A percentile compares a stretch with the other conserved stretches of the same genome.
These are phyloP conservation scores for Serendipita sp. DNA, from an alignment of 768 basidiomycete genomes.

Conservation along the genomic window DNA sequence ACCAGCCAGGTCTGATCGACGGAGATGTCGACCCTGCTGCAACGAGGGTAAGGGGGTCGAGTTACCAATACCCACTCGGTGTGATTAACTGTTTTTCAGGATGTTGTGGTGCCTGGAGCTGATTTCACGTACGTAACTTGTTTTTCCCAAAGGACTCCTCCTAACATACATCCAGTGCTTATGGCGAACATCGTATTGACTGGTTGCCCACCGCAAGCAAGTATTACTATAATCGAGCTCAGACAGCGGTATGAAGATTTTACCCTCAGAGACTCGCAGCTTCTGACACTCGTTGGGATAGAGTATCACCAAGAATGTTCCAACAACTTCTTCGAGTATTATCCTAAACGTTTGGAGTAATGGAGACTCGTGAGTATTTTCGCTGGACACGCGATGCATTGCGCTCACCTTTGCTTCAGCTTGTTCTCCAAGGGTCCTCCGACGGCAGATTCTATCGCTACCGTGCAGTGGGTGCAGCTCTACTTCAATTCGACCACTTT, in stretches of 20 bases:
- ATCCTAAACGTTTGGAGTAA: constrained; percentile 12
- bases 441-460: constrained; percentile 11
- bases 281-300: neutral
- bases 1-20: constrained; percentile 11
- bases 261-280: too few relatives aligned
- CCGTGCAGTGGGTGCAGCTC: constrained; percentile 11
- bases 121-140: constrained; percentile 11
- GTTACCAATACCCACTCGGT: neutral
- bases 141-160: neutral
- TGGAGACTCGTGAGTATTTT: constrained; percentile 9
- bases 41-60: neutral
- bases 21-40: constrained; percentile 10
- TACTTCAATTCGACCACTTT: constrained; percentile 13
- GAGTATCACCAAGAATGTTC: constrained; percentile 12
- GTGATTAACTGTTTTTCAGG: neutral
- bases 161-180: constrained; percentile 7
- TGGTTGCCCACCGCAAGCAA: constrained; percentile 9
- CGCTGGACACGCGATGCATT: neutral
- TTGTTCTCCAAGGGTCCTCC: constrained; percentile 10
- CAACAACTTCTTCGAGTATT: neutral
- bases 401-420: neutral
- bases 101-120: neutral
- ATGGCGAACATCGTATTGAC: constrained; percentile 12
- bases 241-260: neutral
- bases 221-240: constrained; percentile 8